phyloP scores from a whole-genome alignment of 2,329 filamentous ascomycete genomes.

The Colletotrichum chrysophilum region DNA sequence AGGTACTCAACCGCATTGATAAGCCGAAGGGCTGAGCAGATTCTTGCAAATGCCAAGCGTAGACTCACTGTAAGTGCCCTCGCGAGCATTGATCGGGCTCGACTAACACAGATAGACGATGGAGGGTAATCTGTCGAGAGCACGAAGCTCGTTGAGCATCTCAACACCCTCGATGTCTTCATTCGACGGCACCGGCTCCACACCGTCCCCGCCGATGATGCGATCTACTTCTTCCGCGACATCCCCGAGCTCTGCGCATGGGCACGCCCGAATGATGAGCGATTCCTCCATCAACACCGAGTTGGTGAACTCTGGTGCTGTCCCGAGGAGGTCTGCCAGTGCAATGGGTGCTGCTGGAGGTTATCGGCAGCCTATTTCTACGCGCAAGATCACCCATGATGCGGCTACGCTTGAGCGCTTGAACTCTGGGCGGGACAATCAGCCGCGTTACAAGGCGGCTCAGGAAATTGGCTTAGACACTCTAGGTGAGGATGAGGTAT shows the following conservation, averaged over 20 bases:
- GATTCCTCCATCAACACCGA: slow-evolving; percentile 46
- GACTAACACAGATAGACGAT: slow-evolving; percentile 69
- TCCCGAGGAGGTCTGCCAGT: slow-evolving; percentile 66
- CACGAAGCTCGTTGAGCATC: slow-evolving; percentile 69
- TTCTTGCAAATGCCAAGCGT: slow-evolving; percentile 90
- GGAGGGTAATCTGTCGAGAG: slow-evolving; percentile 88
- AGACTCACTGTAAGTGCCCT: slow-evolving; percentile 74
- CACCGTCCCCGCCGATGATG: slow-evolving; percentile 55
- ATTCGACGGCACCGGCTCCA: slow-evolving; percentile 53
- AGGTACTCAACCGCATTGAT: slow-evolving; percentile 75
- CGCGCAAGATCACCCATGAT: slow-evolving; percentile 49
- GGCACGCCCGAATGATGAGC: slow-evolving; percentile 66
- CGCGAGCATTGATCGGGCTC: neutral
- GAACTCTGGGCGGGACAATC: slow-evolving; percentile 38
- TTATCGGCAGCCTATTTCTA: slow-evolving; percentile 55
- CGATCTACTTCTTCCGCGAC: slow-evolving; percentile 33
- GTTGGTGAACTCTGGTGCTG: slow-evolving; percentile 23
- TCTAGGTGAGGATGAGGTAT: slow-evolving; percentile 57
- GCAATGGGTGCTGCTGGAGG: slow-evolving; percentile 65
- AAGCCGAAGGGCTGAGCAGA: slow-evolving; percentile 85
- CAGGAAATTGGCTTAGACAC: slow-evolving; percentile 55
- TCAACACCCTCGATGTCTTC: slow-evolving; percentile 37
- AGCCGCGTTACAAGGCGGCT: slow-evolving; percentile 41
- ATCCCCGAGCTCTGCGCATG: slow-evolving; percentile 35
- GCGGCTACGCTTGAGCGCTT: slow-evolving; percentile 46